Percentiles rank a stretch among this genome's conserved stretches.
These are phyloP conservation scores for Elongisporangium anandrum DNA, from an alignment of 352 stramenopile genomes.

Conservation along the genomic window DNA sequence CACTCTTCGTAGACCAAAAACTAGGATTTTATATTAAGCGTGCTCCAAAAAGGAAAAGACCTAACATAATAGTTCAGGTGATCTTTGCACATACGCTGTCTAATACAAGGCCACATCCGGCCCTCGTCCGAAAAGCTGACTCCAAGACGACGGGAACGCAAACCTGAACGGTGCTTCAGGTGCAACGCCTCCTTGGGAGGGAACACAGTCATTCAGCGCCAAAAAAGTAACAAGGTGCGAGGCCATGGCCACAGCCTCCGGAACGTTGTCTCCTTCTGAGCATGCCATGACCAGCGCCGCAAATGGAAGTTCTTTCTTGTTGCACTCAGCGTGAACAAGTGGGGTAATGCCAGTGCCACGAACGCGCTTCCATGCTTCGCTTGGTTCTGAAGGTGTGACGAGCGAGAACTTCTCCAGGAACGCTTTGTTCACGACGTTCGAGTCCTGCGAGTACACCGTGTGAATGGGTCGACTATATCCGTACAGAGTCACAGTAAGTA, in stretches of 20 bases:
- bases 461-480: constrained; percentile 58
- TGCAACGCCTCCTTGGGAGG: constrained; percentile 1
- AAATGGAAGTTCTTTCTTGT: constrained; percentile 28
- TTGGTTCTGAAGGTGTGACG: constrained; percentile 6
- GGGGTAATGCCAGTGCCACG: constrained; percentile 58
- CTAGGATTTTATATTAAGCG: too few species aligned
- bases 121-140: constrained; percentile 55
- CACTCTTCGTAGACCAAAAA: too few species aligned
- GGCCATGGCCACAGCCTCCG: constrained; percentile 52
- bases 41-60: too few species aligned
- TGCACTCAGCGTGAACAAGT: constrained; percentile 37
- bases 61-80: too few species aligned
- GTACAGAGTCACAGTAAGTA: constrained; percentile 8
- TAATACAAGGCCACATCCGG: constrained; percentile 45
- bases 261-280: constrained; percentile 78
- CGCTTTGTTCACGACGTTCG: constrained; percentile 19
- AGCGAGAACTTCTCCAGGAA: constrained; percentile 39
- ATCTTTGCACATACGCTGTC: too few species aligned
- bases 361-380: constrained; percentile 33
- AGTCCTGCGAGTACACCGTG: constrained; percentile 37
- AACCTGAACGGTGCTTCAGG: constrained; percentile 26
- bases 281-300: constrained; percentile 66
- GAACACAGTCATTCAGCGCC: constrained; percentile 10
- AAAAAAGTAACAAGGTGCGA: constrained; percentile 48
- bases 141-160: constrained; percentile 54